Evolutionary conservation across 257 asterid species (phyloP).

Genomic region (Solanum megistacrolobum): DNA sequence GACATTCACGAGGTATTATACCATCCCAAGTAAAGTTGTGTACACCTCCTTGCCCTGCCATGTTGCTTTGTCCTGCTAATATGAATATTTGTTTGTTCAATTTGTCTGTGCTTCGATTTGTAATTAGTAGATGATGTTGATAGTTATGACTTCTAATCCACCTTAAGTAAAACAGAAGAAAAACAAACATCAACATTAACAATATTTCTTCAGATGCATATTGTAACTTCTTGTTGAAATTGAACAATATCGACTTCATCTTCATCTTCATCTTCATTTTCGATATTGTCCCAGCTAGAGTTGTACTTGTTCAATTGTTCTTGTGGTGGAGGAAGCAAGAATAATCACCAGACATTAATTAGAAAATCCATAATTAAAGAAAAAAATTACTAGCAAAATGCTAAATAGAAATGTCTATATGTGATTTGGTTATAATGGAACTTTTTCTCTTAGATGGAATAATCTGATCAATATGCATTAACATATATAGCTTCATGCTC

Average conservation of each 20-base stretch:
- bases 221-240: not conserved
- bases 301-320: not conserved
- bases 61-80: slow-evolving; percentile 24
- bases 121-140: not conserved
- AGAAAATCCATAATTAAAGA: not conserved
- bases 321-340: not conserved
- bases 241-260: not conserved
- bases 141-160: not conserved
- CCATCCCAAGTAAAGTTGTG: not conserved
- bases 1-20: slow-evolving; percentile 1
- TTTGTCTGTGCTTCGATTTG: not conserved
- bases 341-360: not conserved
- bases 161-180: not conserved
- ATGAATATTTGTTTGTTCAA: slow-evolving; percentile 10
- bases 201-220: not conserved
- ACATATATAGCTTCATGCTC: not conserved
- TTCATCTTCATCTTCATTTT: not conserved
- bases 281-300: not conserved
- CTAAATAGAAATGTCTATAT: not conserved
- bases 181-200: not conserved
- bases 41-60: slow-evolving; percentile 24
- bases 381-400: not conserved
- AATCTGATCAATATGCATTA: not conserved
- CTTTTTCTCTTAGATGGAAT: not conserved
- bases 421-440: not conserved